phyloP scores from a whole-genome alignment of 2,329 filamentous ascomycete genomes.

The Aspergillus clavatus region DNA sequence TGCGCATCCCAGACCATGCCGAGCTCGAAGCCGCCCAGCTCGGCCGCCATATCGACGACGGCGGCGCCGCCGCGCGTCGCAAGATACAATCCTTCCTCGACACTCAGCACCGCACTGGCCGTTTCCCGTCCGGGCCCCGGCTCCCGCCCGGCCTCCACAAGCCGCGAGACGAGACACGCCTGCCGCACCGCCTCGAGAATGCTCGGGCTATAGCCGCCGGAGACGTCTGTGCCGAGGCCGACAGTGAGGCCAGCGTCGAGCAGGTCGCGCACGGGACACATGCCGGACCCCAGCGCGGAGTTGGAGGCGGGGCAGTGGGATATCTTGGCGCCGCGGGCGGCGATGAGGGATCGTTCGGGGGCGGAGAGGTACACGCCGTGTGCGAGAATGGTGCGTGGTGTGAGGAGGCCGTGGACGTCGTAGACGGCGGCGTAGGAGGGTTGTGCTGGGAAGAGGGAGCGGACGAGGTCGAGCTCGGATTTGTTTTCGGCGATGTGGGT shows the following conservation, averaged over 20 bases:
- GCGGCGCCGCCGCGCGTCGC: constrained; percentile 82
- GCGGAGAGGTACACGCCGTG: constrained; percentile 74
- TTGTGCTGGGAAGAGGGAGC: constrained; percentile 60
- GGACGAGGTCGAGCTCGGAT: constrained; percentile 66
- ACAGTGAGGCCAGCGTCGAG: constrained; percentile 71
- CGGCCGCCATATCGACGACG: constrained; percentile 67
- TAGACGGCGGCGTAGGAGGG: constrained; percentile 74
- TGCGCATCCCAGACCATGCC: constrained; percentile 92
- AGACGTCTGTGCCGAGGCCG: constrained; percentile 86
- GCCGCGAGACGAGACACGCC: constrained; percentile 71
- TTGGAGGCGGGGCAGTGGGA: constrained; percentile 87
- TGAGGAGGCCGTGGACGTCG: constrained; percentile 65
- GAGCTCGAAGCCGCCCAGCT: constrained; percentile 74
- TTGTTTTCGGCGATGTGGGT: constrained; percentile 87
- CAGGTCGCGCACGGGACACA: constrained; percentile 68
- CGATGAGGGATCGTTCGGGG: constrained; percentile 62
- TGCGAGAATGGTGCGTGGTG: constrained; percentile 70
- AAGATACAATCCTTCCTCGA: constrained; percentile 81
- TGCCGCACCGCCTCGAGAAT: constrained; percentile 80
- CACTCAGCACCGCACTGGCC: constrained; percentile 73
- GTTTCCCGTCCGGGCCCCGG: no score
- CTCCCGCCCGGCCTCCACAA: constrained; percentile 47
- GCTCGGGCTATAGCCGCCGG: constrained; percentile 76
- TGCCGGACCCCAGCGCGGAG: constrained; percentile 72
- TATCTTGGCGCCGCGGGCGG: constrained; percentile 58